Evolutionary conservation across 1,284 basidiomycete genomes (phyloP).

Genomic region (Papiliotrema terrestris): DNA sequence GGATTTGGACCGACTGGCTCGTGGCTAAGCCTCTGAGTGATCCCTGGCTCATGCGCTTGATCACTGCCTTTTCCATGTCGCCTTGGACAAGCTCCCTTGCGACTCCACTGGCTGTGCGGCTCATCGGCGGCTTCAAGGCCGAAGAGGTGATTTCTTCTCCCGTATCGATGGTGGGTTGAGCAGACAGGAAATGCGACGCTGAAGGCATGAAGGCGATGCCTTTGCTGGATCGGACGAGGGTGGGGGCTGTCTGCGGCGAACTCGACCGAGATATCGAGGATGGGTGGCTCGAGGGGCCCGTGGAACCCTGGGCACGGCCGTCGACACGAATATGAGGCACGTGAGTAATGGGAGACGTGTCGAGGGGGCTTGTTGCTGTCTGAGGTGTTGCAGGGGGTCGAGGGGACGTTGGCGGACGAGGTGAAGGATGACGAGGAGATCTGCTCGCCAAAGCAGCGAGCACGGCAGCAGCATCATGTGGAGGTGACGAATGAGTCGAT

Average conservation of each 20-base stretch:
- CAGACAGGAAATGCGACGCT: neutral
- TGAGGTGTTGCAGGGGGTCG: neutral
- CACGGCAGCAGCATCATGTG: neutral
- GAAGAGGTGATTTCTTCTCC: neutral
- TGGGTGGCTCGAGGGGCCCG: too few species aligned
- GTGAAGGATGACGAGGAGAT: neutral
- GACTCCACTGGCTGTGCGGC: neutral
- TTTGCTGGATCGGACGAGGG: neutral
- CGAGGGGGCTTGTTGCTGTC: neutral
- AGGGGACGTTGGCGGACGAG: neutral
- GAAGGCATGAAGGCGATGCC: constrained; percentile 3
- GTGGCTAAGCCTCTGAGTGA: neutral
- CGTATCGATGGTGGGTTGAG: neutral
- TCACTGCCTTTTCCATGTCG: neutral
- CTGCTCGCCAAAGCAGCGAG: neutral
- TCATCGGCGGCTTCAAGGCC: neutral
- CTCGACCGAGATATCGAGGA: neutral
- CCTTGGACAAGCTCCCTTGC: neutral
- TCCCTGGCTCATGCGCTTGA: neutral
- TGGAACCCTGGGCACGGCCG: too few species aligned
- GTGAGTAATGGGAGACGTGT: too few species aligned
- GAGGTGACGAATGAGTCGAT: neutral
- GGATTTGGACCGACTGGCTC: neutral
- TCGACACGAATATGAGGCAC: neutral
- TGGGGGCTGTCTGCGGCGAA: neutral